Base-by-base conservation (phyloP, 176 grass and related monocot species). In the Aegilops longissima region DNA sequence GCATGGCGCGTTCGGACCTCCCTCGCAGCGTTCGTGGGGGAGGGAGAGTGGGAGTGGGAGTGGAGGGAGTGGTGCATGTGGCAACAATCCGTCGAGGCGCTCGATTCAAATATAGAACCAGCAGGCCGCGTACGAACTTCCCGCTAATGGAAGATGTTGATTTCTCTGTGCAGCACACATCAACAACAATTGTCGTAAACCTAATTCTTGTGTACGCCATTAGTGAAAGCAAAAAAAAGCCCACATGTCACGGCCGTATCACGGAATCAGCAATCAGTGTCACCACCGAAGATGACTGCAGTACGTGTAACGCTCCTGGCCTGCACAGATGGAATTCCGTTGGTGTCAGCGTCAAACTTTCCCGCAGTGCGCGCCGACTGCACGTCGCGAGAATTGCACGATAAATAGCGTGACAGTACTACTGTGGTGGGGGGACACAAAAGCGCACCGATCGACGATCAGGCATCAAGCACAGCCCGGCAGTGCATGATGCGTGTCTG, bases 81-180 rank as follows among this genome's bases (percentile, higher is more conserved):
- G 2, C 51, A 7, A 6, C 51, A 18, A 29, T 8, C 85, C 66
- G 65, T 44, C 30, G 70, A 13, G 35, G 38, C 63, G 77, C 11
- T 29, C 39, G 81, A 75, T 88, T 91, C 77, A 91, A 91, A 88
- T 91, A 91, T 76, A 76, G 66, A 79, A 31, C n/a, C 63, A 49
- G 64, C 17, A 11, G 47, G 81, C 61, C 59, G 75, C n/a, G 36
- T 30, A 45, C 61, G 2, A 27, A 25, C 59, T 27, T 80, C n/a
- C 35, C 23, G 14, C 64, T 80, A 66, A 12, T 12, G 40, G 40
- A 44, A 21, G 10, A 21, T 47, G 5, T 45, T 31, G 54, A 29
- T 24, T 65, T 73, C 61, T 14, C 17, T 29, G 8, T 49, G 31
- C 6, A 5, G 21, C 54, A 18, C 13, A 58, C 2, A 58, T 21